Conservation (phyloP, 2,329 filamentous ascomycete species). For the Ilyonectria robusta region DNA sequence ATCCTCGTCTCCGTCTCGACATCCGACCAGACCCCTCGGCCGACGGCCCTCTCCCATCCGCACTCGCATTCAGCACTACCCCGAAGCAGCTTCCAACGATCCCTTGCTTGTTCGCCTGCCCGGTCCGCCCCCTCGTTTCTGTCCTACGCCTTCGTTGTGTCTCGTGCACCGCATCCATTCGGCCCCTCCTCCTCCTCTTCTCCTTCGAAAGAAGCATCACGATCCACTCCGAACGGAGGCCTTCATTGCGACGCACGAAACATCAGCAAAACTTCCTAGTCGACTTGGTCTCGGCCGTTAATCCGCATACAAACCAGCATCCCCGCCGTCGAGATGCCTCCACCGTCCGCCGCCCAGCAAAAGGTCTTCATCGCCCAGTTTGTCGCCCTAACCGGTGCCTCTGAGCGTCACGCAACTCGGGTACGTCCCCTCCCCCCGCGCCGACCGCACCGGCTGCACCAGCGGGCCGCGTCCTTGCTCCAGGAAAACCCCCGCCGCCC, state of each 20-base stretch:
- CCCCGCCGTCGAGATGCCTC: slow-evolving; percentile 51
- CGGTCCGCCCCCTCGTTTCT: slow-evolving; percentile 3
- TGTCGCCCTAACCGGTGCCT: slow-evolving; percentile 58
- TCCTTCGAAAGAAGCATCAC: slow-evolving; percentile 23
- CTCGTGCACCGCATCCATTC: slow-evolving; percentile 22
- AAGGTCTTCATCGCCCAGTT: slow-evolving; percentile 60
- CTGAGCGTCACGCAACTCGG: slow-evolving; percentile 60
- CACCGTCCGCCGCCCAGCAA: slow-evolving; percentile 55
- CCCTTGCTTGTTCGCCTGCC: slow-evolving; percentile 7
- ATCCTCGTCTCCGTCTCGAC: slow-evolving; percentile 11
- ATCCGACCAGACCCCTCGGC: slow-evolving; percentile 5
- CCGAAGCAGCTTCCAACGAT: slow-evolving; percentile 4
- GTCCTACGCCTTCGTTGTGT: slow-evolving; percentile 4
- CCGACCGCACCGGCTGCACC: slow-evolving; percentile 1
- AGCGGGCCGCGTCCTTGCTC: background rate
- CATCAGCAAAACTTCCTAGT: slow-evolving; percentile 2
- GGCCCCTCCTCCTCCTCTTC: slow-evolving; percentile 11
- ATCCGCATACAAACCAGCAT: slow-evolving; percentile 13
- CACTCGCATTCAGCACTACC: background rate
- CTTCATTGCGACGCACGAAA: slow-evolving; percentile 13
- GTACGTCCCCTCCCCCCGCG: slow-evolving; percentile 53
- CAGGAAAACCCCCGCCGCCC: slow-evolving; percentile 24
- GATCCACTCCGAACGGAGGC: slow-evolving; percentile 21
- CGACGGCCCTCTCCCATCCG: slow-evolving; percentile 12
- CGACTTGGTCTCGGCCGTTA: slow-evolving; percentile 10